phyloP scores from a whole-genome alignment of 257 asterid species.

The Coffea eugenioides region DNA sequence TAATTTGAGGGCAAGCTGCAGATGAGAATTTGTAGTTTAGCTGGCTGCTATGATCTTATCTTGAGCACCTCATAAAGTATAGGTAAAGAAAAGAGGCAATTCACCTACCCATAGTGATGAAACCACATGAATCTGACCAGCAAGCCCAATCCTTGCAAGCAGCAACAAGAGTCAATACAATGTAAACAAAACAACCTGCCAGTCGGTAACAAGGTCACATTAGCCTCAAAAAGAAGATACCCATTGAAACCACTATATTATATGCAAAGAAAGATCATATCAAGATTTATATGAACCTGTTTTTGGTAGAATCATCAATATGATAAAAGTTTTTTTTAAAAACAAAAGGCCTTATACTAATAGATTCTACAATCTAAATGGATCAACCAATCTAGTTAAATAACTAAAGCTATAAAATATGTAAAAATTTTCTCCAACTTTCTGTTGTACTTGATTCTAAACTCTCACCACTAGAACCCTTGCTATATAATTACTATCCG shows the following conservation, averaged over 20 bases:
- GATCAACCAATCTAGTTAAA: not conserved
- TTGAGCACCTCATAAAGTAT: not conserved
- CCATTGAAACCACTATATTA: not conserved
- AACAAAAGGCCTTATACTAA: not conserved
- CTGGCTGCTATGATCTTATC: constrained; percentile 15
- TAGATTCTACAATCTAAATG: not conserved
- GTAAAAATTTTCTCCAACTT: not conserved
- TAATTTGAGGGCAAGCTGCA: constrained; percentile 87
- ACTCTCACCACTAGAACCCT: not conserved
- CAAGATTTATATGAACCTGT: not conserved
- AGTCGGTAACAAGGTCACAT: constrained; percentile 22
- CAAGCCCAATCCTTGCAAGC: constrained; percentile 89
- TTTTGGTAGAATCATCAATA: not conserved
- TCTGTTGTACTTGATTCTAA: not conserved
- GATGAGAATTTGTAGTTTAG: constrained; percentile 20
- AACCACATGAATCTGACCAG: constrained; percentile 91
- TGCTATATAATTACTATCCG: not conserved
- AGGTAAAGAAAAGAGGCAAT: constrained; percentile 8
- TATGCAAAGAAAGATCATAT: not conserved
- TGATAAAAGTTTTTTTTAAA: not conserved
- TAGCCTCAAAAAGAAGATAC: not conserved
- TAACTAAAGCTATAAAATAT: not conserved
- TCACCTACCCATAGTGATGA: constrained; percentile 78
- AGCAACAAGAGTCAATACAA: constrained; percentile 69
- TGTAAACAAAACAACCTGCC: constrained; percentile 85